Conservation (phyloP, 2,329 filamentous ascomycete species). For the Furcasterigmium furcatum region DNA sequence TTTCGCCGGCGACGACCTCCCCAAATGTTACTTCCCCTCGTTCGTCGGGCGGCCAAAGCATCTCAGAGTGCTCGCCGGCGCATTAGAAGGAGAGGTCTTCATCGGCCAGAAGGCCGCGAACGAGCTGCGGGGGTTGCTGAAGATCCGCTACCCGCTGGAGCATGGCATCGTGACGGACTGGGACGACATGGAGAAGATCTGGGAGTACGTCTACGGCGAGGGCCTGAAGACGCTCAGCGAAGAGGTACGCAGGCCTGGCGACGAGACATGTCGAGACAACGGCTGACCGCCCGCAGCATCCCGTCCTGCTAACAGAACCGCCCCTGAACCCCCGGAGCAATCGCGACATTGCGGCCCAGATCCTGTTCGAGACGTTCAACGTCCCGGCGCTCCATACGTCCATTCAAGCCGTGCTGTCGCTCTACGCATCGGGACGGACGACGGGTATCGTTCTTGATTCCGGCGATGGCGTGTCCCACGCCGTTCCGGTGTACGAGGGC, state of each 20-base stretch:
- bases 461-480: constrained; percentile 94
- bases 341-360: constrained; percentile 93
- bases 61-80: constrained; percentile 89
- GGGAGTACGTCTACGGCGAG: constrained; percentile 96
- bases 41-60: constrained; percentile 97
- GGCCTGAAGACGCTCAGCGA: constrained; percentile 95
- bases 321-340: constrained; percentile 94
- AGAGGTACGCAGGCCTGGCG: constrained; percentile 55
- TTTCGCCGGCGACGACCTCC: constrained; percentile 92
- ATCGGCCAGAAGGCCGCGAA: constrained; percentile 87
- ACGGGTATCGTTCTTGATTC: constrained; percentile 95
- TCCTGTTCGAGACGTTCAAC: constrained; percentile 98
- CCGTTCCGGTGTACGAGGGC: constrained; percentile 95
- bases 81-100: constrained; percentile 93
- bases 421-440: constrained; percentile 94
- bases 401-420: constrained; percentile 91
- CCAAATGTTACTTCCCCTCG: constrained; percentile 96
- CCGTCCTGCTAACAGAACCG: constrained; percentile 92
- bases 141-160: constrained; percentile 93
- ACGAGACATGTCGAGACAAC: constrained; percentile 10
- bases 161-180: constrained; percentile 98
- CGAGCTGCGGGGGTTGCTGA: constrained; percentile 86
- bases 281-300: constrained; percentile 57
- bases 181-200: constrained; percentile 99
- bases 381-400: constrained; percentile 95